Conservation (phyloP, 78 protist species). For the Dictyostelium intermedium region DNA sequence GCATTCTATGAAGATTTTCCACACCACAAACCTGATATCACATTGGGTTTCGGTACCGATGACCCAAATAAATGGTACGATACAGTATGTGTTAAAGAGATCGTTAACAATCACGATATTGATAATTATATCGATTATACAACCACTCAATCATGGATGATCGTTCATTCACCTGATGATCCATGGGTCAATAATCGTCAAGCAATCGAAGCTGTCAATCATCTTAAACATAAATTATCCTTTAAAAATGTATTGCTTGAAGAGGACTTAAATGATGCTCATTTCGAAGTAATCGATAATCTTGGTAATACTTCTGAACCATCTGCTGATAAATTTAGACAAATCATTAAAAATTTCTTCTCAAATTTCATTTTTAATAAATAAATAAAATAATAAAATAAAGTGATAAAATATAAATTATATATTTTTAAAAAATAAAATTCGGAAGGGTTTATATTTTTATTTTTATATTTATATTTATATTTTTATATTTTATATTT, state of each 20-base stretch:
- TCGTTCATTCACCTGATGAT: conserved; percentile 57
- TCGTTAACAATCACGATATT: neutral
- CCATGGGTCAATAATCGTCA: conserved; percentile 27
- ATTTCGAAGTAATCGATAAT: conserved; percentile 27
- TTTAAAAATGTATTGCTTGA: neutral
- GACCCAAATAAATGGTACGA: conserved; percentile 21
- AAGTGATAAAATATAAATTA: neutral
- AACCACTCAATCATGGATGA: neutral
- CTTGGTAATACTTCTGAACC: neutral
- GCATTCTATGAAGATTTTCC: conserved; percentile 21
- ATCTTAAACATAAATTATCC: neutral
- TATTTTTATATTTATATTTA: neutral
- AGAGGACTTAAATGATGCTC: conserved; percentile 1
- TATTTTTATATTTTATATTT: too few relatives aligned
- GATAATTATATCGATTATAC: neutral
- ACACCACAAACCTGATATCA: neutral
- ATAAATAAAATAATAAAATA: neutral
- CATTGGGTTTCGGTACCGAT: neutral
- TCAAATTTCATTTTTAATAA: neutral
- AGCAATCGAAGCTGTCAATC: neutral
- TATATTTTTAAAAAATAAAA: neutral
- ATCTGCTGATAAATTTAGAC: neutral
- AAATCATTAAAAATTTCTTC: neutral
- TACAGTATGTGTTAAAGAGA: neutral
- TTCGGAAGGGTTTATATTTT: neutral